A percentile compares a stretch with the other conserved stretches of the same genome.
Evolutionary conservation across 164 flowering plant genomes (phyloP).

Genomic region (Brasenia schreberi): DNA sequence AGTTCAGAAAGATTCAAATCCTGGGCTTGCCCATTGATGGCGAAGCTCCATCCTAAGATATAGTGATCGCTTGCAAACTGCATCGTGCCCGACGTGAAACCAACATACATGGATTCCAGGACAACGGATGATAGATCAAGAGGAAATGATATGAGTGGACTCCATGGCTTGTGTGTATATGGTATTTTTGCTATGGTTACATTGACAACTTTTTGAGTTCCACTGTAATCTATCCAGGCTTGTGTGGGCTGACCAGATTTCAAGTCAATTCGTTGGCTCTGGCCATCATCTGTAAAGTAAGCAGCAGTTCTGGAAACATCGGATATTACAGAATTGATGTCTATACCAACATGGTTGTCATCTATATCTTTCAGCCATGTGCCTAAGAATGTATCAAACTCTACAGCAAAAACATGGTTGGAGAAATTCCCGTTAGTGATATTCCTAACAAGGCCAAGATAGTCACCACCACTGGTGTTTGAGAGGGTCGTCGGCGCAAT

Average conservation of each 20-base stretch:
- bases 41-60: conserved; percentile 9
- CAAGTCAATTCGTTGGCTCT: background rate
- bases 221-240: conserved; percentile 4
- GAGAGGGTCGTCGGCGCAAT: conserved; percentile 7
- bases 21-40: background rate
- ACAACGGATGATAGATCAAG: conserved; percentile 7
- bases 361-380: conserved; percentile 27
- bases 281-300: background rate
- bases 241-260: background rate
- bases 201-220: conserved; percentile 1
- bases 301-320: conserved; percentile 30
- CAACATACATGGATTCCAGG: conserved; percentile 7
- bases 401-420: conserved; percentile 8
- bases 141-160: conserved; percentile 7
- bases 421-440: conserved; percentile 6
- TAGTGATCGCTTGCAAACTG: conserved; percentile 3
- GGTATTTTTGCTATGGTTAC: conserved; percentile 11
- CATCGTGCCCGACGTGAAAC: conserved; percentile 7
- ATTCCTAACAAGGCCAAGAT: conserved; percentile 10
- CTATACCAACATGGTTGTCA: conserved; percentile 72
- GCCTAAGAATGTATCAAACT: conserved; percentile 6
- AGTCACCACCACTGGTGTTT: conserved; percentile 1
- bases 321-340: conserved; percentile 41
- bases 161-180: conserved; percentile 1
- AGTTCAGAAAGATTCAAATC: background rate